These are phyloP conservation scores for Parasitella parasitica DNA, from an alignment of 371 early-diverging fungal species.

Conservation along the genomic window DNA sequence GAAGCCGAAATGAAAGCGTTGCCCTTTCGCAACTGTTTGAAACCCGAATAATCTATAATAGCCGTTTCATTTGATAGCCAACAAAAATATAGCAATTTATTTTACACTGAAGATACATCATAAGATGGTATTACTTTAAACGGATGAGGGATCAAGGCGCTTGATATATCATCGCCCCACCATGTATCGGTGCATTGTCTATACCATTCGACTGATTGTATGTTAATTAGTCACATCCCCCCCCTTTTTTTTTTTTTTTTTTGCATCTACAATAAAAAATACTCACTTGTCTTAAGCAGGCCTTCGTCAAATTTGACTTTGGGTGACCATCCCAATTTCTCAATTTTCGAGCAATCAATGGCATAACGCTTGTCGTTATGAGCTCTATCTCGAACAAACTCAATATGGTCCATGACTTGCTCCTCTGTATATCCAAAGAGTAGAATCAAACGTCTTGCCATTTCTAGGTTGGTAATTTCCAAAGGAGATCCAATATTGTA, in stretches of 20 bases:
- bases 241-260: constrained; percentile 3
- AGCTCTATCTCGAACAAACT: constrained; percentile 76
- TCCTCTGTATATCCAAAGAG: constrained; percentile 48
- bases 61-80: background rate
- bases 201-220: constrained; percentile 72
- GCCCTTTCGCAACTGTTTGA: background rate
- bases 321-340: constrained; percentile 74
- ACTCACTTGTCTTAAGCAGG: constrained; percentile 69
- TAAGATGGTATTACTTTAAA: constrained; percentile 46
- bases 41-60: background rate
- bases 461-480: constrained; percentile 74
- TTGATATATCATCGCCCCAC: constrained; percentile 70
- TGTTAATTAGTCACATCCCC: no score
- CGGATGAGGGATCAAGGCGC: constrained; percentile 57
- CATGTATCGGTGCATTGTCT: constrained; percentile 53
- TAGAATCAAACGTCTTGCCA: constrained; percentile 64
- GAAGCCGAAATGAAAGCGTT: background rate
- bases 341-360: constrained; percentile 71
- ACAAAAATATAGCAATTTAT: background rate
- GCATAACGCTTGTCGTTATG: constrained; percentile 85
- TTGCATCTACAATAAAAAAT: background rate
- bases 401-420: constrained; percentile 46
- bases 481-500: constrained; percentile 84
- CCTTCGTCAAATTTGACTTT: constrained; percentile 68
- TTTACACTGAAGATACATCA: constrained; percentile 13